Evolutionary conservation across 768 basidiomycete species (phyloP).

Genomic region (Mycena metata): DNA sequence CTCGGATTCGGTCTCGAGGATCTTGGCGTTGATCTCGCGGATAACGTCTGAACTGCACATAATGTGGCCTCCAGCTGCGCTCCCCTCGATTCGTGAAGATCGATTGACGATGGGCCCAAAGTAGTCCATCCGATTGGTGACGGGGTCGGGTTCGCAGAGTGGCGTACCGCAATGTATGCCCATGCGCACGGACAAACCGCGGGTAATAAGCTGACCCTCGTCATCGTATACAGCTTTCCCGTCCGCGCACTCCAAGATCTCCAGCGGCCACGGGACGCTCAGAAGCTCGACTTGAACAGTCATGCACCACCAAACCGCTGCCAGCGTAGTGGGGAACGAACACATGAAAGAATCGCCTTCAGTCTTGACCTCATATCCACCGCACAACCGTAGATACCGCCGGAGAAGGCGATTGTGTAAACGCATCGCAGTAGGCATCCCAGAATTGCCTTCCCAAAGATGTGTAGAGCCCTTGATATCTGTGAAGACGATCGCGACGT

Average conservation of each 20-base stretch:
- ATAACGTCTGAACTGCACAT: constrained; percentile 91
- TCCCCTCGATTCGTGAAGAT: constrained; percentile 84
- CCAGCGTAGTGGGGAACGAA: constrained; percentile 90
- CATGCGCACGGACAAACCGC: constrained; percentile 96
- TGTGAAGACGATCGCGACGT: constrained; percentile 95
- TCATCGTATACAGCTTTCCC: constrained; percentile 83
- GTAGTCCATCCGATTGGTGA: constrained; percentile 97
- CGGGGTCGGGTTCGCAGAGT: constrained; percentile 90
- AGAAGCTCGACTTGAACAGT: constrained; percentile 88
- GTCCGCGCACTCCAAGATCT: constrained; percentile 93
- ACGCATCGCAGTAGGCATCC: constrained; percentile 94
- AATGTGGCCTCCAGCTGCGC: constrained; percentile 93
- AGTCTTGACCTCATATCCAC: constrained; percentile 99
- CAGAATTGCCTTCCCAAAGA: constrained; percentile 95
- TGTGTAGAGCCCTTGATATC: constrained; percentile 98
- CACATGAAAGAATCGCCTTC: constrained; percentile 99
- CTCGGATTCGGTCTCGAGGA: constrained; percentile 66
- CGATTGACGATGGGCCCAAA: constrained; percentile 98
- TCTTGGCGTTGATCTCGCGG: constrained; percentile 79
- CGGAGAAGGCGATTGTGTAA: constrained; percentile 91
- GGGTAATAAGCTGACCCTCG: constrained; percentile 76
- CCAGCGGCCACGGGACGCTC: constrained; percentile 89
- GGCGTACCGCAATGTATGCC: constrained; percentile 95
- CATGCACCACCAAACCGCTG: constrained; percentile 92
- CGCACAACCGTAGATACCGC: constrained; percentile 87